Evolutionary conservation across 2,329 filamentous ascomycete species (phyloP).

Genomic region (Tolypocladium capitatum): DNA sequence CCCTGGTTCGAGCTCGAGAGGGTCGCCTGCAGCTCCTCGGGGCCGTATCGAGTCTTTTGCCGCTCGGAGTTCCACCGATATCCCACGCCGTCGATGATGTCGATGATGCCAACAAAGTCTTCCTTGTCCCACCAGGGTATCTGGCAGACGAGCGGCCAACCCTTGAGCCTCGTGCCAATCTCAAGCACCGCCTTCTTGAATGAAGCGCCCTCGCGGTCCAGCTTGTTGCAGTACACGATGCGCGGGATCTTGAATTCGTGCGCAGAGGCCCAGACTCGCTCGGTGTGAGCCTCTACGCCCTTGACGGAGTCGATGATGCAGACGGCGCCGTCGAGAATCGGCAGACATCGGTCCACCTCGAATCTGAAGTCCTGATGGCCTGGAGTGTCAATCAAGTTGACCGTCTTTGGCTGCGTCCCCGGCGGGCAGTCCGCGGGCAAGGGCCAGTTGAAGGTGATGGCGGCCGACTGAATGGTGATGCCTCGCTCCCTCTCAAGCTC

Average conservation of each 20-base stretch:
- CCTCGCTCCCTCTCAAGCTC: slow-evolving; percentile 83
- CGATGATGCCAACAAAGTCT: slow-evolving; percentile 69
- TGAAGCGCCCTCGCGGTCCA: slow-evolving; percentile 63
- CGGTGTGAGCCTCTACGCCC: slow-evolving; percentile 91
- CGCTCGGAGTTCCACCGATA: slow-evolving; percentile 51
- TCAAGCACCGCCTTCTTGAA: slow-evolving; percentile 81
- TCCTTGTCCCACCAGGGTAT: slow-evolving; percentile 90
- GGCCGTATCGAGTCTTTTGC: slow-evolving; percentile 22
- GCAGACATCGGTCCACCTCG: slow-evolving; percentile 81
- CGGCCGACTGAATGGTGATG: slow-evolving; percentile 95
- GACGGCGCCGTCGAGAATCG: slow-evolving; percentile 80
- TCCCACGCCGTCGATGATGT: slow-evolving; percentile 63
- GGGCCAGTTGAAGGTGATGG: slow-evolving; percentile 92
- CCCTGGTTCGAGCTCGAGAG: slow-evolving; percentile 32
- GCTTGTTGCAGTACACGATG: slow-evolving; percentile 65
- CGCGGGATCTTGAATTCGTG: slow-evolving; percentile 75
- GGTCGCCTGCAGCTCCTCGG: slow-evolving; percentile 20
- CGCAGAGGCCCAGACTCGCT: slow-evolving; percentile 89
- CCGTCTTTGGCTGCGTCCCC: slow-evolving; percentile 42
- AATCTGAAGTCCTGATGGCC: slow-evolving; percentile 97
- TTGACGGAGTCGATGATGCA: slow-evolving; percentile 88
- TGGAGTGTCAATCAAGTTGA: slow-evolving; percentile 92
- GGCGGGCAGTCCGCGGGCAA: slow-evolving; percentile 32
- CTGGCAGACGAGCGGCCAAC: slow-evolving; percentile 84
- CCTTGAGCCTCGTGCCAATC: slow-evolving; percentile 63